Evolutionary conservation across 345 rosid species (phyloP).

Genomic region (Gossypium thurberi): DNA sequence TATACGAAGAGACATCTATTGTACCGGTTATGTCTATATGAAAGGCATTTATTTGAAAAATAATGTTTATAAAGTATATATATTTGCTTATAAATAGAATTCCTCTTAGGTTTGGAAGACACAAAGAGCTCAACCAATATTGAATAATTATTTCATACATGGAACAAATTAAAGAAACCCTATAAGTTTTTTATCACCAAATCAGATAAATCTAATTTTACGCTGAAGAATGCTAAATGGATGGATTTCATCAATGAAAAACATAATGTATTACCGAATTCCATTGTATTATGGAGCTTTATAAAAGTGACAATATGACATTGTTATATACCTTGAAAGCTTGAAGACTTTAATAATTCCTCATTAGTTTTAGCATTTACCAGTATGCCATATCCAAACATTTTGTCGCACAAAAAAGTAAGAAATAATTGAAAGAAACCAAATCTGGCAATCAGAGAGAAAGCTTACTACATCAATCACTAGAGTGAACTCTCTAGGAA

Average conservation of each 20-base stretch:
- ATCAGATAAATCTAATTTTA: background rate
- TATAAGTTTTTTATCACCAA: background rate
- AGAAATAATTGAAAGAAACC: background rate
- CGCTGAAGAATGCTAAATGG: background rate
- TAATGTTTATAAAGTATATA: background rate
- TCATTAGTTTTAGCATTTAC: too few relatives aligned
- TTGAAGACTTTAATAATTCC: too few relatives aligned
- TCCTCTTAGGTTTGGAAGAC: background rate
- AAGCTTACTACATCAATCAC: slow-evolving; percentile 84
- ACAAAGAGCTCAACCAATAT: background rate
- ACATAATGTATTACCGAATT: background rate
- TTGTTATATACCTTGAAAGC: too few relatives aligned
- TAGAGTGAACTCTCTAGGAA: slow-evolving; percentile 69
- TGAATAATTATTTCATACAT: background rate
- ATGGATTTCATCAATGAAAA: background rate
- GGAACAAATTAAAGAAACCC: background rate
- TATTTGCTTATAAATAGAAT: background rate
- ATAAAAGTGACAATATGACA: background rate
- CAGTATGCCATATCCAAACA: too few relatives aligned
- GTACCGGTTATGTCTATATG: too few relatives aligned
- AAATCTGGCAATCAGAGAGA: slow-evolving; percentile 86
- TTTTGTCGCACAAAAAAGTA: background rate
- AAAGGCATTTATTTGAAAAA: too few relatives aligned
- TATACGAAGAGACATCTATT: background rate
- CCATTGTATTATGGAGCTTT: background rate